These are phyloP conservation scores for Streptanthus diversifolius DNA, from an alignment of 345 rosid genomes.

Conservation along the genomic window DNA sequence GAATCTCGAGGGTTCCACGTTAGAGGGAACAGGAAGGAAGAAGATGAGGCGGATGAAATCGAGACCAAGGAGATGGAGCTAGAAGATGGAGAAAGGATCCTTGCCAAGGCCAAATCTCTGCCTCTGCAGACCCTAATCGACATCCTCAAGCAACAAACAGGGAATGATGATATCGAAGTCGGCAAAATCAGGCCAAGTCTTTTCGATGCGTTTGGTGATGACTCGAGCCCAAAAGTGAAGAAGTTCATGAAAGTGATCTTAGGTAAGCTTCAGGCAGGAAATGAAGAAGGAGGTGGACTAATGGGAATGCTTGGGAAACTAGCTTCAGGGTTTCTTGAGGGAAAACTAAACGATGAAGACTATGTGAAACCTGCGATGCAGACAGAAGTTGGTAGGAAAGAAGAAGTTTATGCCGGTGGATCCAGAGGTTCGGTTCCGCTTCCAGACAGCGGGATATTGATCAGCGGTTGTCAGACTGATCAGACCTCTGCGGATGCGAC, in stretches of 20 bases:
- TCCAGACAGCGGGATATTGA: slow-evolving; percentile 72
- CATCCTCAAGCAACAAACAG: slow-evolving; percentile 87
- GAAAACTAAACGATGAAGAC: slow-evolving; percentile 67
- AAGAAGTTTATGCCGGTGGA: slow-evolving; percentile 85
- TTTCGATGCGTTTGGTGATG: slow-evolving; percentile 86
- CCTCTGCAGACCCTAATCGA: slow-evolving; percentile 78
- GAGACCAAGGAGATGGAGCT: slow-evolving; percentile 41
- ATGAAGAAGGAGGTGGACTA: slow-evolving; percentile 57
- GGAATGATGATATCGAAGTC: slow-evolving; percentile 85
- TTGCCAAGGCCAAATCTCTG: slow-evolving; percentile 63
- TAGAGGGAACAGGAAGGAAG: slow-evolving; percentile 36
- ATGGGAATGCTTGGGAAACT: slow-evolving; percentile 81
- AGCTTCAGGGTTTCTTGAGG: slow-evolving; percentile 82
- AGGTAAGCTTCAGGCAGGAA: slow-evolving; percentile 50
- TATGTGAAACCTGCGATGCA: slow-evolving; percentile 72
- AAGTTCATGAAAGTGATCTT: slow-evolving; percentile 85
- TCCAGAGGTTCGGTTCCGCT: slow-evolving; percentile 47
- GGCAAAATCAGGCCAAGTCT: slow-evolving; percentile 91
- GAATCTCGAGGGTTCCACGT: slow-evolving; percentile 74
- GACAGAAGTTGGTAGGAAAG: slow-evolving; percentile 57
- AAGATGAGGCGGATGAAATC: slow-evolving; percentile 38
- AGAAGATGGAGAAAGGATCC: slow-evolving; percentile 44
- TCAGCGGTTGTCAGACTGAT: slow-evolving; percentile 90
- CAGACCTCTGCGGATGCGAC: slow-evolving; percentile 97
- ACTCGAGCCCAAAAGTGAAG: slow-evolving; percentile 95